Conservation (phyloP, 2,329 filamentous ascomycete species). For the Xylaria sp. region DNA sequence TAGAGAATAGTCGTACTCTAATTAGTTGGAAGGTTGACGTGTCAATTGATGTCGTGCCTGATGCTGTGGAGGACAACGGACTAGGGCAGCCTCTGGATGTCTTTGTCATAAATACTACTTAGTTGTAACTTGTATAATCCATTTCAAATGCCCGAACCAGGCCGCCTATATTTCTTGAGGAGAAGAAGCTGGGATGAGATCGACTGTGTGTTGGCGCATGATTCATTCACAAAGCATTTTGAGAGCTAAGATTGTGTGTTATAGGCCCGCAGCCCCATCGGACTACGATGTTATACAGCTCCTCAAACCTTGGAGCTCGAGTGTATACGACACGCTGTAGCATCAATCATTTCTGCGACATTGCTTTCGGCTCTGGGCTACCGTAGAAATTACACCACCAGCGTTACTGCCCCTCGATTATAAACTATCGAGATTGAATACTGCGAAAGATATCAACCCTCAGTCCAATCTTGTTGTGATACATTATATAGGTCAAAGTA, state of each 20-base stretch:
- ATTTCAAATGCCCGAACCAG: neutral
- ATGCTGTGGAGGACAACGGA: neutral
- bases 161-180: too few species aligned
- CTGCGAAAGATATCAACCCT: too few species aligned
- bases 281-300: too few species aligned
- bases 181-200: too few species aligned
- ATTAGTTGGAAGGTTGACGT: neutral
- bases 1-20: neutral
- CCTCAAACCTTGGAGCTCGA: neutral
- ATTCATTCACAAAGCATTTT: too few species aligned
- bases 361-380: neutral
- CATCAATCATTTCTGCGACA: neutral
- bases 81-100: neutral
- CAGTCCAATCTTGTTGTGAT: too few species aligned
- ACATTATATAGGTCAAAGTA: too few species aligned
- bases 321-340: neutral
- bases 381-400: neutral
- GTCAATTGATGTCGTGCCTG: neutral
- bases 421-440: neutral
- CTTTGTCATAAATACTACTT: neutral
- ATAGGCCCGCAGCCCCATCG: too few species aligned
- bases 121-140: neutral
- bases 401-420: neutral
- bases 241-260: too few species aligned
- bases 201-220: neutral